These are phyloP conservation scores for Candida methanosorbosa DNA, from an alignment of 805 yeast species.

Conservation along the genomic window DNA sequence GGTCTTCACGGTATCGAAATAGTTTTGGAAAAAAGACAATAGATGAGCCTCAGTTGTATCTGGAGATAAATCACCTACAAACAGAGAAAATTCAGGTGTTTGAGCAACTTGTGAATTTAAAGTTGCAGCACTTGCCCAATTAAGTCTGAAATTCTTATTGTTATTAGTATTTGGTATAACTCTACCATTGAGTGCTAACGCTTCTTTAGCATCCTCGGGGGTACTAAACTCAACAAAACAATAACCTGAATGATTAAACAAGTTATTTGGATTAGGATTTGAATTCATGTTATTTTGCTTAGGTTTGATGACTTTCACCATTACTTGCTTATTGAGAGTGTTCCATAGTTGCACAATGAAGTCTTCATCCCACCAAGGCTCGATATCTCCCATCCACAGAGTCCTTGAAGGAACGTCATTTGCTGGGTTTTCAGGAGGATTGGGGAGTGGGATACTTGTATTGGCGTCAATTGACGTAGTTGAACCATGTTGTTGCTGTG, in stretches of 20 bases:
- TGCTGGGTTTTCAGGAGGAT: slow-evolving; percentile 44
- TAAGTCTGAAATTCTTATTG: slow-evolving; percentile 59
- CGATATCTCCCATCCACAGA: slow-evolving; percentile 84
- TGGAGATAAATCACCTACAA: slow-evolving; percentile 79
- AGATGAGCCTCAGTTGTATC: slow-evolving; percentile 75
- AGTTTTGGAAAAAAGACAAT: slow-evolving; percentile 60
- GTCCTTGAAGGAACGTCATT: slow-evolving; percentile 55
- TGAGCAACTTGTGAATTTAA: slow-evolving; percentile 61
- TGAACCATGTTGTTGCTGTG: background rate
- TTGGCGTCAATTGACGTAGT: slow-evolving; percentile 4
- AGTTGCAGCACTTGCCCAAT: slow-evolving; percentile 84
- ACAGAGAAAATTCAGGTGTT: slow-evolving; percentile 67
- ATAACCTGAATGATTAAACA: slow-evolving; percentile 43
- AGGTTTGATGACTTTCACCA: slow-evolving; percentile 57
- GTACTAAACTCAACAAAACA: slow-evolving; percentile 71
- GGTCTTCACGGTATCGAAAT: slow-evolving; percentile 60
- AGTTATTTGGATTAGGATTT: slow-evolving; percentile 14
- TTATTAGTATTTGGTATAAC: slow-evolving; percentile 49
- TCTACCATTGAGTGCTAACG: slow-evolving; percentile 57
- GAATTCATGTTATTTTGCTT: slow-evolving; percentile 27
- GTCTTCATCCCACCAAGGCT: slow-evolving; percentile 68
- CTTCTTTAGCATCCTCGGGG: slow-evolving; percentile 62
- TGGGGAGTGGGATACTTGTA: slow-evolving; percentile 30
- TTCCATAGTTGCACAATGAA: slow-evolving; percentile 55
- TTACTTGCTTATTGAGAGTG: slow-evolving; percentile 43